Evolutionary conservation across 768 basidiomycete species (phyloP).

Genomic region (Clitopilus passeckerianus): DNA sequence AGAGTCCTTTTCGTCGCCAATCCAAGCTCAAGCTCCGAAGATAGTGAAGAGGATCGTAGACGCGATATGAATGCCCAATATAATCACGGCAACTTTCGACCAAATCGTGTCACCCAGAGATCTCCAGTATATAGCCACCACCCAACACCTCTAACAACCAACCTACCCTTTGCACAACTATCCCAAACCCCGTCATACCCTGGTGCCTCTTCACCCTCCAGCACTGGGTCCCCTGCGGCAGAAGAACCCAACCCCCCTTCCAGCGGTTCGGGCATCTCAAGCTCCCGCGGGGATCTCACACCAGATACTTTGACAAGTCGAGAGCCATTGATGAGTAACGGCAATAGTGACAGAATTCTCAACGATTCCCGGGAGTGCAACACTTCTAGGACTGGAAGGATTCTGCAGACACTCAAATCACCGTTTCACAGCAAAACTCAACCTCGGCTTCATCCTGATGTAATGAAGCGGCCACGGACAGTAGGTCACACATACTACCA

Average conservation of each 20-base stretch:
- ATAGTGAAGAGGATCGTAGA: constrained; percentile 19
- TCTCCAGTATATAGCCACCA: constrained; percentile 10
- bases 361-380: constrained; percentile 14
- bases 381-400: constrained; percentile 26
- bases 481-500: constrained; percentile 23
- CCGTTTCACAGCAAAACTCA: constrained; percentile 22
- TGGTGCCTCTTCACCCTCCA: constrained; percentile 66
- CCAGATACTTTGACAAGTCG: constrained; percentile 29
- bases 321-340: constrained; percentile 17
- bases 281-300: constrained; percentile 34
- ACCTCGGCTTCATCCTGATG: constrained; percentile 7
- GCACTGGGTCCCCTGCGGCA: constrained; percentile 54
- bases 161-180: constrained; percentile 23
- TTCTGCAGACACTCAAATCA: constrained; percentile 26
- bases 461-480: constrained; percentile 23
- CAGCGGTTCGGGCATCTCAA: constrained; percentile 52
- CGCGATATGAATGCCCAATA: constrained; percentile 6
- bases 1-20: constrained; percentile 56
- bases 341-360: constrained; percentile 8
- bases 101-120: constrained; percentile 8
- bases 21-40: constrained; percentile 43
- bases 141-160: constrained; percentile 24
- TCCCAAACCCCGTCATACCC: constrained; percentile 41
- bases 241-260: constrained; percentile 72
- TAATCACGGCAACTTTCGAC: constrained; percentile 6